Percentiles rank a stretch among this genome's conserved stretches.
Evolutionary conservation across 352 stramenopile genomes (phyloP).

Genomic region (Saprolegnia diclina): DNA sequence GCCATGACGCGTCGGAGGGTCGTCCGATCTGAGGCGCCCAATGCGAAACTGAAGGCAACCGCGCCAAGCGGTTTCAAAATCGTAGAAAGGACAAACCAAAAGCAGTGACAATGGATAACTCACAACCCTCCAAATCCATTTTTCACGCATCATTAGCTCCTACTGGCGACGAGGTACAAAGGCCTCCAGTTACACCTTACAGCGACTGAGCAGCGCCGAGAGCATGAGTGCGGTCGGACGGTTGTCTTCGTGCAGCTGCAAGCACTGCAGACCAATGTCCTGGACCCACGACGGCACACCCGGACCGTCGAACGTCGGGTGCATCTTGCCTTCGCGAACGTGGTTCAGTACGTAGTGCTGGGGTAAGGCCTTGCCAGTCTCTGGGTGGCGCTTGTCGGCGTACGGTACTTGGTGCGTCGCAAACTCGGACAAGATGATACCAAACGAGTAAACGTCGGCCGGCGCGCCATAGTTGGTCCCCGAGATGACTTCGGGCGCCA

Average conservation of each 20-base stretch:
- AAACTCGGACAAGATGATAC: slow-evolving; percentile 48
- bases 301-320: slow-evolving; percentile 34
- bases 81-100: not conserved
- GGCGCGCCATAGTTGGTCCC: slow-evolving; percentile 28
- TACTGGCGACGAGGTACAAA: not conserved
- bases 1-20: not conserved
- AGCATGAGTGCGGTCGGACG: slow-evolving; percentile 35
- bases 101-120: too few species aligned
- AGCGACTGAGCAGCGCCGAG: not conserved
- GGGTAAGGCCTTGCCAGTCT: not conserved
- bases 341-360: slow-evolving; percentile 37
- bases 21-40: not conserved
- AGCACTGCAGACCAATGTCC: slow-evolving; percentile 32
- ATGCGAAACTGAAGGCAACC: not conserved
- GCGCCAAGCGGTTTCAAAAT: not conserved
- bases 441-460: slow-evolving; percentile 32
- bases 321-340: slow-evolving; percentile 35
- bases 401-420: slow-evolving; percentile 50
- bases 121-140: too few species aligned
- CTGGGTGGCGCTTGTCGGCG: slow-evolving; percentile 32
- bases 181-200: not conserved
- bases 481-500: slow-evolving; percentile 29
- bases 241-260: slow-evolving; percentile 32
- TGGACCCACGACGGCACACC: slow-evolving; percentile 35
- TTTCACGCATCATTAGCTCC: not conserved